Evolutionary conservation across 1,139 yeast genomes (phyloP), one percentile per base, ranked within the genome.

Genomic region (Nakaseomyces kungkrabaensis): DNA sequence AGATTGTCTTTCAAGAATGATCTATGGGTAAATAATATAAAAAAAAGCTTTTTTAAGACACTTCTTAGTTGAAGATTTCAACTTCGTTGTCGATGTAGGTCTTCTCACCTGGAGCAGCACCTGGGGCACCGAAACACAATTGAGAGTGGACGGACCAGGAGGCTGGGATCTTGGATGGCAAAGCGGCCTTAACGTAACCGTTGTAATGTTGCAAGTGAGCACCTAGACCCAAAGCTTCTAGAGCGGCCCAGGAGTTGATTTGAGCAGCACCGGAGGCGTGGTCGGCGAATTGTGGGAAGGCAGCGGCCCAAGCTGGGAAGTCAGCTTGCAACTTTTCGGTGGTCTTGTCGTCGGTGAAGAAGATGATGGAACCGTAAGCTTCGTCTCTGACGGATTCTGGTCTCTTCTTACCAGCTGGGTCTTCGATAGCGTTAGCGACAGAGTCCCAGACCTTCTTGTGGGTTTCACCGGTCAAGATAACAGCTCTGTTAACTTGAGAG

Each of bases 201-300:
- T 72, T 72, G 70, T 70, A 74, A 61, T 74, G 78, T 61, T 74
- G 78, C 54, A 74, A 65, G 57, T 72, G 75, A 51, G 68, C 75
- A 55, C 78, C 78, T 42, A 73, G 59, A 50, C 74, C 74, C 49
- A 70, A 57, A 43, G 66, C 68, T 50, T 68, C 67, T 32, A 74
- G 62, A 27, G 75, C 74, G 43, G 74, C 62, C 78, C 78, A 74
- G 33, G 72, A 59, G 55, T 65, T 60, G 48, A 72, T 69, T 62
- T 73, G 76, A 49, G 74, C 76, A 47, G 74, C 71, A 61, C 78
- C 78, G 51, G 71, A 67, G 47, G 74, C 61, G 55, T 73, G 72
- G 47, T 70, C 64, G 29, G 75, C 75, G 58, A 72, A 73, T 50
- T 62, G 62, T 54, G 74, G 76, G 71, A 74, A 72, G 52, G 64